phyloP scores from a whole-genome alignment of 1,139 yeast genomes.

The Blastobotrys persicus region DNA sequence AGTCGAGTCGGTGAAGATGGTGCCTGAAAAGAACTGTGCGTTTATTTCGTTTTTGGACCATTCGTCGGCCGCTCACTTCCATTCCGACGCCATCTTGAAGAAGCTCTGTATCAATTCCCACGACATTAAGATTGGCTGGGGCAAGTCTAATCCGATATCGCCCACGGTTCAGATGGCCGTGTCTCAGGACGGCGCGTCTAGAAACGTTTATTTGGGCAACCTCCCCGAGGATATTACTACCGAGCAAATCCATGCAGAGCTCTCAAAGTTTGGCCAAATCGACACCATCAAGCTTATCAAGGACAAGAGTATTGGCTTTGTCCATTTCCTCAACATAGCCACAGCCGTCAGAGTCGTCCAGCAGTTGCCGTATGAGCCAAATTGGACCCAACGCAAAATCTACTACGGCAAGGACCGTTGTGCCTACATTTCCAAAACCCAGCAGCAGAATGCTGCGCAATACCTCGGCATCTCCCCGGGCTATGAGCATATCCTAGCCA shows the following conservation, averaged over 20 bases:
- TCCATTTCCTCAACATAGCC: constrained; percentile 76
- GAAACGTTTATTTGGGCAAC: constrained; percentile 84
- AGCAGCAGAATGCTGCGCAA: constrained; percentile 96
- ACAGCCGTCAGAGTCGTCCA: constrained; percentile 81
- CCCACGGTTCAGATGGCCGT: constrained; percentile 72
- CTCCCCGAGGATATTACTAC: constrained; percentile 59
- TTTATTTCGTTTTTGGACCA: constrained; percentile 49
- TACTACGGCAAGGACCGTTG: constrained; percentile 90
- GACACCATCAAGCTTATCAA: constrained; percentile 73
- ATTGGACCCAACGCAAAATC: constrained; percentile 62
- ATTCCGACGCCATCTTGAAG: constrained; percentile 51
- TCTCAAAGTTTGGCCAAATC: constrained; percentile 72
- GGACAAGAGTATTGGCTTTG: constrained; percentile 75
- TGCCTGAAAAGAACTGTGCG: constrained; percentile 50
- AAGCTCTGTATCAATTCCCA: constrained; percentile 46
- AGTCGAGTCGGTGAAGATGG: constrained; percentile 62
- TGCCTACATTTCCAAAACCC: constrained; percentile 80
- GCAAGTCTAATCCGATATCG: constrained; percentile 60
- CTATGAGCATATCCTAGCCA: constrained; percentile 76
- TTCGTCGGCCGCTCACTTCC: constrained; percentile 45
- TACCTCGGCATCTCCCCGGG: constrained; percentile 90
- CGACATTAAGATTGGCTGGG: constrained; percentile 61
- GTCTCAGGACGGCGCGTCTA: constrained; percentile 82
- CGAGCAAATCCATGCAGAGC: constrained; percentile 60
- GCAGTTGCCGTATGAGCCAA: constrained; percentile 53